A percentile compares a stretch with the other conserved stretches of the same genome.
Evolutionary conservation across 202 grass and related monocot species (phyloP).

Genomic region (Setaria viridis): DNA sequence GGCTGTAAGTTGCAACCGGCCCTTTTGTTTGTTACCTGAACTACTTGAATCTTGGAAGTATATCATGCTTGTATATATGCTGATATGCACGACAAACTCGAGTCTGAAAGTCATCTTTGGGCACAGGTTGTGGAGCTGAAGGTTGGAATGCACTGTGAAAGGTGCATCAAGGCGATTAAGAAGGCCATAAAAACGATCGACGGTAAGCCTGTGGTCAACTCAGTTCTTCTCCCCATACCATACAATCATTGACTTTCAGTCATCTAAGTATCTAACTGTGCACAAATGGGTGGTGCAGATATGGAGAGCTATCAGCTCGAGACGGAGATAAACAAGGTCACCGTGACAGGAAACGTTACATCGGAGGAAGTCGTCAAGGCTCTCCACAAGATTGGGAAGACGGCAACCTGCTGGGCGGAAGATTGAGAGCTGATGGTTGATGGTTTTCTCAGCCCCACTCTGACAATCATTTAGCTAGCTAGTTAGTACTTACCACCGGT

Average conservation of each 20-base stretch:
- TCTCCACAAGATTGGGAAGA: slow-evolving; percentile 83
- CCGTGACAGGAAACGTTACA: slow-evolving; percentile 72
- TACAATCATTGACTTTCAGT: background rate
- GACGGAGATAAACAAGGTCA: slow-evolving; percentile 86
- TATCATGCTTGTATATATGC: background rate
- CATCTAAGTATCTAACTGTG: background rate
- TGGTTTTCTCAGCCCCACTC: background rate
- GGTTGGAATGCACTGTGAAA: slow-evolving; percentile 94
- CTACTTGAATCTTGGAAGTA: background rate
- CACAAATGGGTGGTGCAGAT: slow-evolving; percentile 59
- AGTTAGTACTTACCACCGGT: background rate
- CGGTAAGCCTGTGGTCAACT: slow-evolving; percentile 29
- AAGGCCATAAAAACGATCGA: slow-evolving; percentile 94
- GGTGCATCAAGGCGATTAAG: slow-evolving; percentile 95
- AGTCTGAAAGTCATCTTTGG: slow-evolving; percentile 6
- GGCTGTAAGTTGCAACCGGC: slow-evolving; percentile 63
- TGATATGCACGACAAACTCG: background rate
- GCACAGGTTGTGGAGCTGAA: slow-evolving; percentile 83
- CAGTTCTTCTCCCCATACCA: background rate
- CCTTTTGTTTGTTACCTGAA: slow-evolving; percentile 34
- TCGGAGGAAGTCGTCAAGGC: slow-evolving; percentile 69
- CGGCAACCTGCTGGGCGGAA: slow-evolving; percentile 55
- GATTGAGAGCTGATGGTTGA: slow-evolving; percentile 1
- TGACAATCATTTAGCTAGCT: background rate
- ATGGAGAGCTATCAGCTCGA: slow-evolving; percentile 91